Evolutionary conservation across 352 stramenopile species (phyloP).

Genomic region (Aphanomyces invadans): DNA sequence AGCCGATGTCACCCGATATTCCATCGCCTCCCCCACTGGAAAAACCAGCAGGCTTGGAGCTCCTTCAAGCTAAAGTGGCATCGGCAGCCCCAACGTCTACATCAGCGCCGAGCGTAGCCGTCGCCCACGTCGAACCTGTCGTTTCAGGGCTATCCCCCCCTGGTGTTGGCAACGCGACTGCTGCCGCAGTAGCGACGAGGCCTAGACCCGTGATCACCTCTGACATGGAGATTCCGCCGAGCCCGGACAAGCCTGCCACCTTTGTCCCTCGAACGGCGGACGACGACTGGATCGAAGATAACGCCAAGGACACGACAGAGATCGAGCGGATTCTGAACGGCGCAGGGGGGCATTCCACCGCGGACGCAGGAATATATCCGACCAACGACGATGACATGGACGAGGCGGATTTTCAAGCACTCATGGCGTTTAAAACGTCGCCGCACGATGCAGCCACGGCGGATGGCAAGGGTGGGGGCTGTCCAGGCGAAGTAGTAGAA

Average conservation of each 20-base stretch:
- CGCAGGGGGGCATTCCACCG: background rate
- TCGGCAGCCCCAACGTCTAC: background rate
- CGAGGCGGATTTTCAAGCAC: constrained; percentile 16
- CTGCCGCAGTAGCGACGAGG: too few relatives aligned
- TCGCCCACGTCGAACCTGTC: too few relatives aligned
- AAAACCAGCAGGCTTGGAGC: background rate
- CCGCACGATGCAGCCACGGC: background rate
- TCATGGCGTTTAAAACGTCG: constrained; percentile 17
- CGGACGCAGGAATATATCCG: background rate
- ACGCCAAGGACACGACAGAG: constrained; percentile 4
- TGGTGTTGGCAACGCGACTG: too few relatives aligned
- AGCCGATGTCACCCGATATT: background rate
- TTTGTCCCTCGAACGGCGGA: background rate
- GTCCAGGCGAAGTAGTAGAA: too few relatives aligned
- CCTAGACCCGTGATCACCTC: too few relatives aligned
- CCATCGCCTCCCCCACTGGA: background rate
- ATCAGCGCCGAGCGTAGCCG: too few relatives aligned
- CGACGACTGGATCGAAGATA: constrained; percentile 1
- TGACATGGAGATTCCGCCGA: too few relatives aligned
- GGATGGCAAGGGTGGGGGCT: background rate
- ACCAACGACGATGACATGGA: constrained; percentile 9
- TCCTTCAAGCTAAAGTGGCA: background rate
- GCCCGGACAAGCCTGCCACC: too few relatives aligned
- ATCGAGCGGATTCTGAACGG: constrained; percentile 18
- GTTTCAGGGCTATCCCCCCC: too few relatives aligned